Percentiles rank a stretch among this genome's conserved stretches.
phyloP scores from a whole-genome alignment of 371 early-diverging fungal genomes.

The Umbelopsis sp. region DNA sequence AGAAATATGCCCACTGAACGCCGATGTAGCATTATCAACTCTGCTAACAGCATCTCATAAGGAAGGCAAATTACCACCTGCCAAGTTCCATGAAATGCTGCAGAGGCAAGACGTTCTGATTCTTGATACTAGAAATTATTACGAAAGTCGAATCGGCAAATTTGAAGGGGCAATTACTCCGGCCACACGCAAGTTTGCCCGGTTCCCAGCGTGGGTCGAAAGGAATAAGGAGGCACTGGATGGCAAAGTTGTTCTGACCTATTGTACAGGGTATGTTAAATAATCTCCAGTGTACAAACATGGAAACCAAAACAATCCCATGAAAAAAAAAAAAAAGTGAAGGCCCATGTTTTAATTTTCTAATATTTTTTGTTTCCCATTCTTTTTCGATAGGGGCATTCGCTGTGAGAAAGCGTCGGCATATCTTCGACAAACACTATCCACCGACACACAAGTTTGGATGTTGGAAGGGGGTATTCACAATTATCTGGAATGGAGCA shows the following conservation, averaged over 20 bases:
- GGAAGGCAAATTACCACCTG: conserved; percentile 46
- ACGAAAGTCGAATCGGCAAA: conserved; percentile 69
- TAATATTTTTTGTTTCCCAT: background rate
- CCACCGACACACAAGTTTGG: conserved; percentile 43
- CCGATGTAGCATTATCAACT: conserved; percentile 26
- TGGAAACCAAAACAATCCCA: background rate
- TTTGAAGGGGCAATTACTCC: conserved; percentile 67
- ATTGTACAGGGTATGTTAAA: conserved; percentile 70
- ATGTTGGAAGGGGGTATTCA: conserved; percentile 83
- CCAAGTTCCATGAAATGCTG: conserved; percentile 48
- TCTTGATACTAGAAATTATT: conserved; percentile 74
- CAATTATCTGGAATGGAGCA: conserved; percentile 71
- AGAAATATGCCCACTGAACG: conserved; percentile 74
- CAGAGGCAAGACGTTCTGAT: conserved; percentile 46
- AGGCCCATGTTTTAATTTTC: background rate
- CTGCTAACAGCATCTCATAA: conserved; percentile 4
- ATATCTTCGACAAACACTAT: conserved; percentile 57
- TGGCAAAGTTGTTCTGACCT: conserved; percentile 64
- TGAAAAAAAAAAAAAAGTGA: no score
- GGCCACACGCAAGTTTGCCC: conserved; percentile 68
- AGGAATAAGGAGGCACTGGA: conserved; percentile 50
- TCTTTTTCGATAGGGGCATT: conserved; percentile 31
- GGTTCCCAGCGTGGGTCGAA: conserved; percentile 64
- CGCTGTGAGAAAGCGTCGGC: conserved; percentile 72
- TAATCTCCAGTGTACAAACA: conserved; percentile 1